phyloP scores from a whole-genome alignment of 257 asterid species.

The Nyctanthes arbortristis region DNA sequence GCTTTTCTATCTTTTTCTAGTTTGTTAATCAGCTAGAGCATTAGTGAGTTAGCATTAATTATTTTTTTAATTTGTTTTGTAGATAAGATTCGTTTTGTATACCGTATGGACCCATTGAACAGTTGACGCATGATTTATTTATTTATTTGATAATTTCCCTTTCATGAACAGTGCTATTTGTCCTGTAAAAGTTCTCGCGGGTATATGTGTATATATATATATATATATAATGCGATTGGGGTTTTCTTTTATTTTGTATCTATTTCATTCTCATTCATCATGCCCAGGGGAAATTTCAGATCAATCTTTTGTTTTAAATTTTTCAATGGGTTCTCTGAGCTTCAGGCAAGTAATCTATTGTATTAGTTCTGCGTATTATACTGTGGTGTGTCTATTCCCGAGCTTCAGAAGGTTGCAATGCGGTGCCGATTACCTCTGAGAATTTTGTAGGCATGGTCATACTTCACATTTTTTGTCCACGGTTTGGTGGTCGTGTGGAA shows the following conservation, averaged over 20 bases:
- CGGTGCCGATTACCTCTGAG: neutral
- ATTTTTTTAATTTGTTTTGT: neutral
- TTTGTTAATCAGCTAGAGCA: neutral
- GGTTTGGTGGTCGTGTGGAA: neutral
- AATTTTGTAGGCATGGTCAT: neutral
- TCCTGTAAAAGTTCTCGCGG: neutral
- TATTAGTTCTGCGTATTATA: neutral
- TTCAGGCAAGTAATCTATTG: conserved; percentile 28
- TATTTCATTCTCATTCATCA: conserved; percentile 22
- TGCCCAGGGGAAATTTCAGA: conserved; percentile 47
- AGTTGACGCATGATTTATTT: neutral
- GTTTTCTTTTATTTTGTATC: conserved; percentile 15
- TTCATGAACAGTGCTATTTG: conserved; percentile 18
- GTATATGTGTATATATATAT: too few relatives aligned
- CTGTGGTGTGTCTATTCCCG: neutral
- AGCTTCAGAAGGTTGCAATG: conserved; percentile 3
- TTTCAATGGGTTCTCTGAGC: conserved; percentile 31
- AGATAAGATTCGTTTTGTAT: conserved; percentile 14
- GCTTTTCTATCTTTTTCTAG: conserved; percentile 18
- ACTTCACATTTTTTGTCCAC: neutral
- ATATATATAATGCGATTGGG: conserved; percentile 9
- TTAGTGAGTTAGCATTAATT: too few relatives aligned
- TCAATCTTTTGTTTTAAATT: conserved; percentile 30
- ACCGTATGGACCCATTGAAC: conserved; percentile 31
- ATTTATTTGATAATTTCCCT: conserved; percentile 8